Evolutionary conservation across 345 rosid genomes (phyloP), one percentile per base, ranked within the genome.

Genomic region (Citrus australasica): DNA sequence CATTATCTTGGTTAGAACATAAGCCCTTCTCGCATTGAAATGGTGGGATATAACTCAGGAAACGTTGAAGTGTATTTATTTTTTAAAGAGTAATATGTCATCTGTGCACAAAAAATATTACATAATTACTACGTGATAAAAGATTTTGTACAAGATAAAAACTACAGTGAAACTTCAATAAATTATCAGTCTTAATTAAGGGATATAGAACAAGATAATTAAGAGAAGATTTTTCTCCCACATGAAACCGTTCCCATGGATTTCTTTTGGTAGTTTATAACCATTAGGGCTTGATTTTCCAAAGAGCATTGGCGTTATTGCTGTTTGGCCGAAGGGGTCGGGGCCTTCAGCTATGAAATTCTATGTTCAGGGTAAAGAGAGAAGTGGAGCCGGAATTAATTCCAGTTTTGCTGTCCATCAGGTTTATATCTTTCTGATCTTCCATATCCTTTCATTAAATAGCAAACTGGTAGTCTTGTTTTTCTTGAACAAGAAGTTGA

Each of bases 241-340:
- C 80, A 87, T 89, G 92, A 87, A 85, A 60, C 90, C 88, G 84
- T 72, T 87, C 92, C 80, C 90, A 85, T 58, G 89, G 92, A 17
- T 89, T 89, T 75, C 89, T 85, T 79, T 83, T 89, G 22, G 89
- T 55, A 88, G 86, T 82, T 79, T 86, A 40, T 85, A 85, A 42
- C 81, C 89, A 0, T 2, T 46, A 28, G 88, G 89, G 27, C 80
- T 81, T 37, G 85, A 86, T 76, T 88, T 89, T 73, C 90, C 85
- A 3, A 86, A 89, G 48, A 79, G 81, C 73, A 85, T 85, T 9
- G 85, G 88, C 0, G 86, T 89, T 28, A 80, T 89, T 76, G 86
- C 88, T 62, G 89, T 87, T 2, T 87, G 90, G 30, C 88, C 87
- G 35, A 85, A 87, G 82, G 87, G 83, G 42, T 83, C 84, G 88